A percentile compares a stretch with the other conserved stretches of the same genome.
Conservation (phyloP, 768 basidiomycete genomes). For the Tulasnella sp. region DNA sequence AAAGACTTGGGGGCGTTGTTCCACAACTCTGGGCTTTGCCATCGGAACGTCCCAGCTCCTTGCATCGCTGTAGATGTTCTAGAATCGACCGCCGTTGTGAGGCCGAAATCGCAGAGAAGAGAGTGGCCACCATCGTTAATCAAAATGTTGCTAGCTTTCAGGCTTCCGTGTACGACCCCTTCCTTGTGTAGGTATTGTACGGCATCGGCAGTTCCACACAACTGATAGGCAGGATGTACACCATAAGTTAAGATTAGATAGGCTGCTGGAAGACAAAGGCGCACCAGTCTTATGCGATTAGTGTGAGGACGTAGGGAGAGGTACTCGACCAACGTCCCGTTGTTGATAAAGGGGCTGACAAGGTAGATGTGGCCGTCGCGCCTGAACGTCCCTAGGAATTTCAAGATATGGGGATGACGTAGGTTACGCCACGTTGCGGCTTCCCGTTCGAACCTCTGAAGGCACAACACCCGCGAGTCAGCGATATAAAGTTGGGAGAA, state of each 20-base stretch:
- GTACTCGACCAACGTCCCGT: neutral
- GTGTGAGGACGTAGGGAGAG: neutral
- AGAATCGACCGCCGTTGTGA: neutral
- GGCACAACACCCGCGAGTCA: neutral
- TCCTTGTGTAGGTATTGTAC: neutral
- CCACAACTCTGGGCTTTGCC: too few relatives aligned
- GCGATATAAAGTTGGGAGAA: neutral
- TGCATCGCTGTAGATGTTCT: constrained; percentile 3
- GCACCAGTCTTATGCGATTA: neutral
- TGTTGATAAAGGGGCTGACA: neutral
- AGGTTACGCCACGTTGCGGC: neutral
- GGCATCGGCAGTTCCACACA: neutral
- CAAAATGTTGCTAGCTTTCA: neutral
- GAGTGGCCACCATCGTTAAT: neutral
- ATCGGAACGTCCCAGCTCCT: too few relatives aligned
- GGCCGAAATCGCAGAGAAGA: constrained; percentile 1
- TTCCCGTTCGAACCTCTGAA: neutral
- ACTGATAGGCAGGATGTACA: neutral
- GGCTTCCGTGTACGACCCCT: neutral
- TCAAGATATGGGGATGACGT: neutral
- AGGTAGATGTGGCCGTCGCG: constrained; percentile 1
- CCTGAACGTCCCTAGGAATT: neutral
- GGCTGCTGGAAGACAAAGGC: neutral
- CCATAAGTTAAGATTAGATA: neutral
- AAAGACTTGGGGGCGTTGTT: too few relatives aligned